Percentiles rank a stretch among this genome's conserved stretches.
Evolutionary conservation across 2,329 filamentous ascomycete species (phyloP).

Genomic region (Trichoderma guizhouense): DNA sequence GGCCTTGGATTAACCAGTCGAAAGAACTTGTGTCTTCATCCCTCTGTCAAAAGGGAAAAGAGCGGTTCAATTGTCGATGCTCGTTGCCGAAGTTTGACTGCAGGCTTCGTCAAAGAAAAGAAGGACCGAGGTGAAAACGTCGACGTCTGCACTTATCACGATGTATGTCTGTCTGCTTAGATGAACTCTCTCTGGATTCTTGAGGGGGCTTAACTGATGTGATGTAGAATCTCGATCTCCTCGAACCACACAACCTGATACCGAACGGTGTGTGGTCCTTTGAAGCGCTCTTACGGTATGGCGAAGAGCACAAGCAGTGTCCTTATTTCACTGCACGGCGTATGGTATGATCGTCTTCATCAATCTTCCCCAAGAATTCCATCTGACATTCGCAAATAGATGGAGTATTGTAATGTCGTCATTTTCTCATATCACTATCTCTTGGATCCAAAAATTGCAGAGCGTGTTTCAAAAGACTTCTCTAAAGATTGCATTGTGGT

Average conservation of each 20-base stretch:
- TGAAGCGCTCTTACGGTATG: conserved; percentile 82
- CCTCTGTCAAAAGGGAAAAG: conserved; percentile 93
- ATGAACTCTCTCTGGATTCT: background rate
- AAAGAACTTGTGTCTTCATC: conserved; percentile 95
- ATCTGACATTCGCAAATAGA: conserved; percentile 46
- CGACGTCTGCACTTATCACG: conserved; percentile 92
- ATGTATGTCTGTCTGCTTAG: conserved; percentile 51
- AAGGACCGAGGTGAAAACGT: conserved; percentile 94
- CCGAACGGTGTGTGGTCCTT: conserved; percentile 95
- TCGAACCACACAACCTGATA: conserved; percentile 92
- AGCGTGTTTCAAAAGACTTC: conserved; percentile 88
- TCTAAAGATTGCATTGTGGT: conserved; percentile 98
- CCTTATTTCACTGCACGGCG: conserved; percentile 93
- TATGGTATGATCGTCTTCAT: conserved; percentile 60
- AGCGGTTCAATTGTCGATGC: conserved; percentile 92
- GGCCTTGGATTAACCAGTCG: conserved; percentile 90
- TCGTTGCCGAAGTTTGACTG: conserved; percentile 91
- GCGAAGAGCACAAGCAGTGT: conserved; percentile 93
- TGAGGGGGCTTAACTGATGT: background rate
- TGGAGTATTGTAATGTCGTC: conserved; percentile 99
- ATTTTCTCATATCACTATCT: conserved; percentile 99
- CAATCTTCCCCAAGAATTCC: background rate
- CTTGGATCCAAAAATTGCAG: conserved; percentile 95
- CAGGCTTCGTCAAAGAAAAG: conserved; percentile 96
- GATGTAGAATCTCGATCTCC: conserved; percentile 77